Conservation (phyloP, 768 basidiomycete species). For the Galerina sulciceps region DNA sequence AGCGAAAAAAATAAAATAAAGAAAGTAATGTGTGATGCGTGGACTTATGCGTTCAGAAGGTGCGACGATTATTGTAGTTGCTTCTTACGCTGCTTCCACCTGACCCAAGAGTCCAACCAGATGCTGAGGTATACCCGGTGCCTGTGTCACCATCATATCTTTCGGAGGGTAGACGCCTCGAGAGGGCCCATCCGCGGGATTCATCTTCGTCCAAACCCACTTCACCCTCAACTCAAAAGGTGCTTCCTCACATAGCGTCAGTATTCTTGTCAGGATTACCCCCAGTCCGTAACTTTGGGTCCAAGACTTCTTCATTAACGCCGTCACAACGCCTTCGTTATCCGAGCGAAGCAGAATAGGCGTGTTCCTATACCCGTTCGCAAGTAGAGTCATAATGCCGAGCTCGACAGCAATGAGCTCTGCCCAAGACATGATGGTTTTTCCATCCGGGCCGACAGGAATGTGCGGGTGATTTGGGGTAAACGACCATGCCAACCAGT, state of each 20-base stretch:
- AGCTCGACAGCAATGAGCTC: slow-evolving; percentile 50
- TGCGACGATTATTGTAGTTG: no score
- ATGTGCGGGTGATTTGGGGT: neutral
- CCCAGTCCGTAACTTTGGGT: slow-evolving; percentile 27
- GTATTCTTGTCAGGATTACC: slow-evolving; percentile 30
- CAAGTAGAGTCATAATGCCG: slow-evolving; percentile 35
- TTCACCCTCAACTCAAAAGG: slow-evolving; percentile 25
- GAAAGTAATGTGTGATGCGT: no score
- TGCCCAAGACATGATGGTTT: slow-evolving; percentile 43
- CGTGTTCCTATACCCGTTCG: slow-evolving; percentile 13
- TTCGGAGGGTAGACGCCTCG: slow-evolving; percentile 23
- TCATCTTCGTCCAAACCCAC: slow-evolving; percentile 35
- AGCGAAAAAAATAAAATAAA: no score
- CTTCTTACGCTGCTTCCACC: no score
- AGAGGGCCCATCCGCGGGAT: slow-evolving; percentile 39
- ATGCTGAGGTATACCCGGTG: neutral
- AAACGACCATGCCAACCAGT: slow-evolving; percentile 46
- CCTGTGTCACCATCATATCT: slow-evolving; percentile 5
- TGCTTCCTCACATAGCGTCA: slow-evolving; percentile 21
- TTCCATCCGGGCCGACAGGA: slow-evolving; percentile 32
- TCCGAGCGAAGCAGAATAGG: slow-evolving; percentile 38
- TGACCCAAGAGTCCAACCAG: no score
- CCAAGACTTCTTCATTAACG: slow-evolving; percentile 28
- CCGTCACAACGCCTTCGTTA: slow-evolving; percentile 42
- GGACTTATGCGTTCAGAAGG: no score